Evolutionary conservation across 345 rosid genomes (phyloP).

Genomic region (Hevea brasiliensis): DNA sequence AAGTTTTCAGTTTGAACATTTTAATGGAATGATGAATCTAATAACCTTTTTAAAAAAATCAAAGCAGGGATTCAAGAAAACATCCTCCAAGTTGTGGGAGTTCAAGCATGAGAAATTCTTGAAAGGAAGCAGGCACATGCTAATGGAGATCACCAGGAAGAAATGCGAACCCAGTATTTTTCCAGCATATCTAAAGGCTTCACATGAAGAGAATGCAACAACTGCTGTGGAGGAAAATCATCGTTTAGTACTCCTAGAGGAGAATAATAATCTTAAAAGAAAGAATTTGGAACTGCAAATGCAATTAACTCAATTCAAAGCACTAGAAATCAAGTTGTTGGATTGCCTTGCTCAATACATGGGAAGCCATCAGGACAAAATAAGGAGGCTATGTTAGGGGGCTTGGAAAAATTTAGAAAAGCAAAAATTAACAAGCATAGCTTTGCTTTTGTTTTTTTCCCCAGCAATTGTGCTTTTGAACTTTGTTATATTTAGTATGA

Average conservation of each 20-base stretch:
- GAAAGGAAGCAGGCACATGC: slow-evolving; percentile 44
- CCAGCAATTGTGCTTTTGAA: no score
- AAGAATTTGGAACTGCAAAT: slow-evolving; percentile 45
- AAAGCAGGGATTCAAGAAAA: slow-evolving; percentile 65
- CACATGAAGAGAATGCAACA: slow-evolving; percentile 6
- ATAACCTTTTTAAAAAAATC: no score
- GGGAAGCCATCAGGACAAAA: slow-evolving; percentile 23
- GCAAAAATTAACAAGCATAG: background rate
- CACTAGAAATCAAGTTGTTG: slow-evolving; percentile 43
- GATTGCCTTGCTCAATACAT: slow-evolving; percentile 41
- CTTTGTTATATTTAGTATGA: no score
- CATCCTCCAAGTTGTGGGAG: slow-evolving; percentile 53
- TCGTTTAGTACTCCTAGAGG: slow-evolving; percentile 28
- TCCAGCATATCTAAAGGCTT: slow-evolving; percentile 46
- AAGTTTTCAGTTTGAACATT: no score
- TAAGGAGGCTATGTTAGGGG: slow-evolving; percentile 25
- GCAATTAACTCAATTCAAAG: slow-evolving; percentile 45
- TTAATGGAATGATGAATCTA: no score
- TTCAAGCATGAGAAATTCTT: slow-evolving; percentile 57
- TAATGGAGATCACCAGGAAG: slow-evolving; percentile 51
- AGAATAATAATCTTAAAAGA: slow-evolving; percentile 44
- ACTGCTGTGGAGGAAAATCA: background rate
- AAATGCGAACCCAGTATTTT: slow-evolving; percentile 46
- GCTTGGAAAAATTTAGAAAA: background rate
- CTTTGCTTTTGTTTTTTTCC: no score